Conservation (phyloP, 2,329 filamentous ascomycete species). For the Penicillium sp. region DNA sequence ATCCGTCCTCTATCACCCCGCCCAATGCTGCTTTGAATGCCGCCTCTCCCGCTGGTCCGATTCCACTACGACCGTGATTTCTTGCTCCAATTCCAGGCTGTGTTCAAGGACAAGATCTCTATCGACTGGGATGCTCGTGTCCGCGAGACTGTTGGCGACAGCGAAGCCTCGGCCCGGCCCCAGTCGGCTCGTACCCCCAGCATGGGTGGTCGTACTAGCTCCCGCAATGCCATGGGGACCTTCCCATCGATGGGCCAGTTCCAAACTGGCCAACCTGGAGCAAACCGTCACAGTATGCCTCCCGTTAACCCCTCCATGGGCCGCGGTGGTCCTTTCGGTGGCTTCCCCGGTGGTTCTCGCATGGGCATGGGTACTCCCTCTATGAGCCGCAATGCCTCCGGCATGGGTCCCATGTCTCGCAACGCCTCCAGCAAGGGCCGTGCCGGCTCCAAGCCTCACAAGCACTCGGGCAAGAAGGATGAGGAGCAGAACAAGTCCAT, state of each 20-base stretch:
- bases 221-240: constrained; percentile 41
- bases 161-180: constrained; percentile 56
- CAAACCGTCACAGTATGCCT: constrained; percentile 55
- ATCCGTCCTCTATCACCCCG: constrained; percentile 76
- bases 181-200: constrained; percentile 50
- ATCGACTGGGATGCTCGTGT: constrained; percentile 88
- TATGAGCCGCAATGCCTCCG: constrained; percentile 61
- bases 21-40: constrained; percentile 88
- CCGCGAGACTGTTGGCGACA: constrained; percentile 75
- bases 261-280: constrained; percentile 29
- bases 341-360: constrained; percentile 55
- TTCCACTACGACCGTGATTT: constrained; percentile 97
- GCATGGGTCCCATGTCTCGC: constrained; percentile 65
- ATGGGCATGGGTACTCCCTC: constrained; percentile 57
- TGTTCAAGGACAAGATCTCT: constrained; percentile 95
- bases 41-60: constrained; percentile 61
- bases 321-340: constrained; percentile 50
- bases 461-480: constrained; percentile 52
- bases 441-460: constrained; percentile 33
- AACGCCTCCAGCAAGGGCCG: constrained; percentile 47
- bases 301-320: constrained; percentile 64
- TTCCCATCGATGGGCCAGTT: constrained; percentile 67
- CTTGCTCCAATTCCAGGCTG: constrained; percentile 89
- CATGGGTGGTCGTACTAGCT: constrained; percentile 48
- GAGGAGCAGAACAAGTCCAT: constrained; percentile 75